Conservation (phyloP, 108 stramenopile species). For the Nitzschia palea region DNA sequence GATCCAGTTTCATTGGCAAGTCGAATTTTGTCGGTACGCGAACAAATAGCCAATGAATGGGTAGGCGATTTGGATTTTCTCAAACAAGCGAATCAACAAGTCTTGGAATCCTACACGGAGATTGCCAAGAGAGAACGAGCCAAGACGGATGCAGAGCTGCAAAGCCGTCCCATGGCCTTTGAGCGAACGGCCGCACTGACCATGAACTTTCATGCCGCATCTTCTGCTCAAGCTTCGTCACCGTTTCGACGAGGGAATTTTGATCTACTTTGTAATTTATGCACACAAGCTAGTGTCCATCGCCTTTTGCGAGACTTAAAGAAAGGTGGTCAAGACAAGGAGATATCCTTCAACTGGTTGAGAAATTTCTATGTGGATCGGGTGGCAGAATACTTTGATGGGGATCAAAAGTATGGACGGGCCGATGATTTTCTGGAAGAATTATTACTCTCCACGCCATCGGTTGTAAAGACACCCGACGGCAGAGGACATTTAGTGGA, state of each 20-base stretch:
- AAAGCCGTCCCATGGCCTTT: constrained; percentile 28
- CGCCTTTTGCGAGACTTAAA: constrained; percentile 40
- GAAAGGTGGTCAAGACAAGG: constrained; percentile 20
- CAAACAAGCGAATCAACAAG: constrained; percentile 43
- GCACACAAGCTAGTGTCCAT: constrained; percentile 67
- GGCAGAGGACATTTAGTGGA: constrained; percentile 36
- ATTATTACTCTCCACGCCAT: constrained; percentile 62
- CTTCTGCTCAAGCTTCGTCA: constrained; percentile 30
- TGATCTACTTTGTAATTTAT: constrained; percentile 65
- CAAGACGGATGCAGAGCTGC: constrained; percentile 1
- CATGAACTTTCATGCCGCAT: constrained; percentile 41
- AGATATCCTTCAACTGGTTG: constrained; percentile 43
- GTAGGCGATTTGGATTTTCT: constrained; percentile 58
- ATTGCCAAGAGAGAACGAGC: constrained; percentile 25
- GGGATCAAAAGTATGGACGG: constrained; percentile 56
- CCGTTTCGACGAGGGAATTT: constrained; percentile 72
- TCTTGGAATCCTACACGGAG: constrained; percentile 60
- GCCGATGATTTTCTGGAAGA: constrained; percentile 86
- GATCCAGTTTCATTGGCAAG: constrained; percentile 50
- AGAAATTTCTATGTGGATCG: constrained; percentile 53
- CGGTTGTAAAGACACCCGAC: constrained; percentile 33
- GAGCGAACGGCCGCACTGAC: constrained; percentile 55
- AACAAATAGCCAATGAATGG: constrained; percentile 62
- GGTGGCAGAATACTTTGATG: constrained; percentile 64
- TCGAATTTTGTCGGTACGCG: constrained; percentile 54